Evolutionary conservation across 129 eudicot genomes (phyloP).

Genomic region (Escallonia herrerae): DNA sequence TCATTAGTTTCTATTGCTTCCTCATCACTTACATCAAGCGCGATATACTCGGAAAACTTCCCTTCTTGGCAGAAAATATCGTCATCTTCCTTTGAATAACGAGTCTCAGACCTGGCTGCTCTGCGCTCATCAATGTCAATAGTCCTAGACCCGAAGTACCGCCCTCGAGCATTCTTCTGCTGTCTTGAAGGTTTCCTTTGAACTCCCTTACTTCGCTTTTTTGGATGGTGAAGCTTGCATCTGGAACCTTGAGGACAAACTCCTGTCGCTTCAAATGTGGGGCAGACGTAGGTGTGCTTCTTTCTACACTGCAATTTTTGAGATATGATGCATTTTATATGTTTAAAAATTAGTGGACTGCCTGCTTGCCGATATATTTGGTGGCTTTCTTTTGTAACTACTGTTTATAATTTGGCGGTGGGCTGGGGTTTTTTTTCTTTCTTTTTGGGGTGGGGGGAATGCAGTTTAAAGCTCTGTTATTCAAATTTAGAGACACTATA

Average conservation of each 20-base stretch:
- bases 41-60: slow-evolving; percentile 50
- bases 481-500: too few species aligned
- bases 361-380: too few species aligned
- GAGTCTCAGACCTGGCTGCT: slow-evolving; percentile 16
- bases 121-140: slow-evolving; percentile 13
- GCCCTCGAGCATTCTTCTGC: slow-evolving; percentile 54
- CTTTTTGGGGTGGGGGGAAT: too few species aligned
- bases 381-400: too few species aligned
- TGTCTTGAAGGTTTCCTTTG: slow-evolving; percentile 36
- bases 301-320: slow-evolving; percentile 91
- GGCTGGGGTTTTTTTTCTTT: too few species aligned
- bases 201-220: slow-evolving; percentile 41
- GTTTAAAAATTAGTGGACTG: slow-evolving; percentile 45
- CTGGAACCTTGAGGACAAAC: slow-evolving; percentile 54
- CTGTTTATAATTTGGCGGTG: too few species aligned
- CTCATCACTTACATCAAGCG: slow-evolving; percentile 47
- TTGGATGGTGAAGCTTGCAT: slow-evolving; percentile 97
- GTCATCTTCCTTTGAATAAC: slow-evolving; percentile 25
- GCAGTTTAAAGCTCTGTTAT: too few species aligned
- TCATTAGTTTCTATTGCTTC: slow-evolving; percentile 27
- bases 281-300: slow-evolving; percentile 95
- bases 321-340: slow-evolving; percentile 53
- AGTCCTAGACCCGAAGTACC: slow-evolving; percentile 59
- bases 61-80: slow-evolving; percentile 36
- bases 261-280: slow-evolving; percentile 84